Conservation (phyloP, 23 red algal genomes). For the Gracilaria caudata region DNA sequence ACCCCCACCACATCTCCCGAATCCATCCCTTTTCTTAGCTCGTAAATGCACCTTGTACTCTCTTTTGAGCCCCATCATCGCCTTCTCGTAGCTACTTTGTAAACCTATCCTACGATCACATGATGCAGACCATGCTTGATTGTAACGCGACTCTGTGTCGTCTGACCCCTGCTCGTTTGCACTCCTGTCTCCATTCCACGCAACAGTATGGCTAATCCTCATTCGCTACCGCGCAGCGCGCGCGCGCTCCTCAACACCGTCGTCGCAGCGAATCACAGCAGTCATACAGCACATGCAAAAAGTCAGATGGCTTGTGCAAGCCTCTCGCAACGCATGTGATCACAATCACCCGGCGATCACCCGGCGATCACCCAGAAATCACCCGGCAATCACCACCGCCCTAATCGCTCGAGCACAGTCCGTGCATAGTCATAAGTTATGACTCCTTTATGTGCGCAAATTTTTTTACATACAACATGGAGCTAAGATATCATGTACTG, state of each 20-base stretch:
- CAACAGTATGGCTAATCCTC: too few relatives aligned
- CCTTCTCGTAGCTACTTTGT: not conserved
- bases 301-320: not conserved
- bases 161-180: not conserved
- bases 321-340: not conserved
- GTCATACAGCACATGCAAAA: not conserved
- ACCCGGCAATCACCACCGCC: too few relatives aligned
- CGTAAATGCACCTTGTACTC: not conserved
- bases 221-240: too few relatives aligned
- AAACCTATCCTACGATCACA: not conserved
- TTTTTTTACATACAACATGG: too few relatives aligned
- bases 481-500: too few relatives aligned
- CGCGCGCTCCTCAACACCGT: not conserved
- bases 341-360: not conserved
- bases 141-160: not conserved
- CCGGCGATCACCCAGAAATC: too few relatives aligned
- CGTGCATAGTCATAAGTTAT: too few relatives aligned
- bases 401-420: too few relatives aligned
- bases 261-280: not conserved
- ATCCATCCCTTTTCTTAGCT: not conserved
- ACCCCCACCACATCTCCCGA: not conserved
- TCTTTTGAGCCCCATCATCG: not conserved
- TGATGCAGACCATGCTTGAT: not conserved
- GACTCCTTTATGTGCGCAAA: too few relatives aligned
- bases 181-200: not conserved